Evolutionary conservation across 2,329 filamentous ascomycete species (phyloP).

Genomic region (Cryphonectria carpinicola): DNA sequence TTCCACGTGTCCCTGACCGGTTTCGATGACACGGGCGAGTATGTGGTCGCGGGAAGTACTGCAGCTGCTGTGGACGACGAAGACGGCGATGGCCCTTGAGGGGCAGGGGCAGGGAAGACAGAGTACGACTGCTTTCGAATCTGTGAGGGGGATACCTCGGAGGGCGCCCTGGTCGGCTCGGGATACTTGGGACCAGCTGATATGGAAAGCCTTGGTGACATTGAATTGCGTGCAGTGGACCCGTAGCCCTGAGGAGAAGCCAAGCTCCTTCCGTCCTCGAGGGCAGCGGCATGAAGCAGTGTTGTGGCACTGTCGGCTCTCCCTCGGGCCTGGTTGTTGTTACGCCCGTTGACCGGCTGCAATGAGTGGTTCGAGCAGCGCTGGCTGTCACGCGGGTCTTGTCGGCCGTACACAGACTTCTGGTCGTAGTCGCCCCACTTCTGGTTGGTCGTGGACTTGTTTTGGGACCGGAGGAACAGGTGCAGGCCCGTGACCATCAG

Average conservation of each 20-base stretch:
- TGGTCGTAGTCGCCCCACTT: constrained; percentile 50
- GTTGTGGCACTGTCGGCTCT: constrained; percentile 19
- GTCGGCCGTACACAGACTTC: constrained; percentile 50
- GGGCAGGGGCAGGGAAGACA: constrained; percentile 48
- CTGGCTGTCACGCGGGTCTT: constrained; percentile 38
- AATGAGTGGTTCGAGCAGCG: constrained; percentile 38
- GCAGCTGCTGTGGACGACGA: constrained; percentile 36
- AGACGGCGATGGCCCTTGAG: constrained; percentile 35
- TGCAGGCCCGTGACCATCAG: constrained; percentile 68
- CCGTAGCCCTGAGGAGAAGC: constrained; percentile 11
- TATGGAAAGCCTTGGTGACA: constrained; percentile 24
- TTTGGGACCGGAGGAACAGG: constrained; percentile 68
- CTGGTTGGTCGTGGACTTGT: constrained; percentile 57
- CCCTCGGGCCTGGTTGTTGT: constrained; percentile 4
- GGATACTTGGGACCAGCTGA: constrained; percentile 31
- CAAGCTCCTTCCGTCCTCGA: background rate
- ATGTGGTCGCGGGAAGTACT: constrained; percentile 53
- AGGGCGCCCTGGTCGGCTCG: constrained; percentile 38
- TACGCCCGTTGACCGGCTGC: constrained; percentile 35
- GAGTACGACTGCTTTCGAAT: constrained; percentile 45
- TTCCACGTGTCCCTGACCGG: constrained; percentile 39
- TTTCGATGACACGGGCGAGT: constrained; percentile 38
- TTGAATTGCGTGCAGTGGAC: constrained; percentile 15
- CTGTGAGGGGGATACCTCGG: constrained; percentile 34
- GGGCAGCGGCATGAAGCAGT: constrained; percentile 16